Percentiles rank a stretch among this genome's conserved stretches.
phyloP scores from a whole-genome alignment of 768 basidiomycete genomes.

The Xerocomellus intermedius region DNA sequence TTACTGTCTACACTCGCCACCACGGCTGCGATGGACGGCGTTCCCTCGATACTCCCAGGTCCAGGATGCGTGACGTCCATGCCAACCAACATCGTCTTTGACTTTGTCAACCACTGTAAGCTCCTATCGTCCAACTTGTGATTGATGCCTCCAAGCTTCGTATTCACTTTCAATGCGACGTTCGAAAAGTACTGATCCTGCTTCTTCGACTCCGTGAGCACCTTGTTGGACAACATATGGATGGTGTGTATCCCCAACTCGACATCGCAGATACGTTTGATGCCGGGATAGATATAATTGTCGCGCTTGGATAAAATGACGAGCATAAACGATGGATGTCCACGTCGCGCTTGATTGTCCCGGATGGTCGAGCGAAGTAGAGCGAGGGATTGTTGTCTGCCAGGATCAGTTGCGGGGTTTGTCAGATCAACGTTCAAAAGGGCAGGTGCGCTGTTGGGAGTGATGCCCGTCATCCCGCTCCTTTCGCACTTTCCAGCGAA shows the following conservation, averaged over 20 bases:
- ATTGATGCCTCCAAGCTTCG: conserved; percentile 80
- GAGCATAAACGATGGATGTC: conserved; percentile 62
- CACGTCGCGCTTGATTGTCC: conserved; percentile 20
- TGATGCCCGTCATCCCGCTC: conserved; percentile 68
- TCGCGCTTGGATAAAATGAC: conserved; percentile 68
- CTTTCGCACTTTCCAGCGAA: conserved; percentile 55
- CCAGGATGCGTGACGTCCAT: conserved; percentile 85
- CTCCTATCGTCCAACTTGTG: conserved; percentile 62
- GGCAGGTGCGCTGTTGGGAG: conserved; percentile 36
- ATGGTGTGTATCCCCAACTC: conserved; percentile 72
- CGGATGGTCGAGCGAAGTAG: conserved; percentile 43
- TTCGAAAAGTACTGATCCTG: conserved; percentile 85
- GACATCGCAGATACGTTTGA: conserved; percentile 76
- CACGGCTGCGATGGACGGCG: conserved; percentile 81
- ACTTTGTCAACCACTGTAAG: conserved; percentile 63
- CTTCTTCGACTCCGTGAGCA: conserved; percentile 48
- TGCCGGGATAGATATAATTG: conserved; percentile 75
- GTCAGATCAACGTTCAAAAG: conserved; percentile 29
- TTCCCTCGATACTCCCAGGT: conserved; percentile 61
- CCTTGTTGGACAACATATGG: conserved; percentile 68
- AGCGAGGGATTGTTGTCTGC: conserved; percentile 38
- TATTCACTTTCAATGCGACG: conserved; percentile 78
- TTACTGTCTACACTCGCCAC: conserved; percentile 70
- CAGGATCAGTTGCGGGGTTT: conserved; percentile 28
- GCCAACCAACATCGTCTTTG: conserved; percentile 79